Percentiles rank a stretch among this genome's conserved stretches.
Evolutionary conservation across 495 filamentous ascomycete genomes (phyloP).

Genomic region (Astrothelium subdiscretum): DNA sequence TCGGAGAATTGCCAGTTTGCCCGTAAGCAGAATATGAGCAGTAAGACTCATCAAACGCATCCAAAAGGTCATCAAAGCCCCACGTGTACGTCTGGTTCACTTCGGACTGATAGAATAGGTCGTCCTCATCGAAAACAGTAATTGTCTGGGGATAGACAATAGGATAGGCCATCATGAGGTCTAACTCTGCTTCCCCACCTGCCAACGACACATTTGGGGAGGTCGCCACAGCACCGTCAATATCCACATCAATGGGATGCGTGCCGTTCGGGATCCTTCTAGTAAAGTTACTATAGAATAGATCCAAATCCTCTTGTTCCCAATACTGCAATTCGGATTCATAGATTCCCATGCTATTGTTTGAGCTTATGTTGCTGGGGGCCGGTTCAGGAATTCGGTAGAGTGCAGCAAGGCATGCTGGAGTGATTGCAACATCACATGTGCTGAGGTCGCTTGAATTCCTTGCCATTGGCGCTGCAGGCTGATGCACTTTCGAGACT

Average conservation of each 20-base stretch:
- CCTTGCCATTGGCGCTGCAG: neutral
- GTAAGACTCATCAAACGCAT: constrained; percentile 12
- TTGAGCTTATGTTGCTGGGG: neutral
- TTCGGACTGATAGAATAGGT: constrained; percentile 1
- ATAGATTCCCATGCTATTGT: constrained; percentile 8
- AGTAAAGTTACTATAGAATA: constrained; percentile 11
- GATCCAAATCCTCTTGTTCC: constrained; percentile 9
- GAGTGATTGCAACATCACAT: constrained; percentile 11
- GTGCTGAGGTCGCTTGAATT: constrained; percentile 6
- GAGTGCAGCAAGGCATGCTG: constrained; percentile 9
- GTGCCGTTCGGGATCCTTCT: constrained; percentile 8
- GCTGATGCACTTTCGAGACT: neutral
- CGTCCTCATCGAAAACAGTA: constrained; percentile 5
- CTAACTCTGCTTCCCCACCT: constrained; percentile 5
- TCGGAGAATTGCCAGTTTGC: constrained; percentile 7
- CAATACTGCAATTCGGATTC: constrained; percentile 9
- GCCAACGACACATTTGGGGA: neutral
- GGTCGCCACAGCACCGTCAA: constrained; percentile 6
- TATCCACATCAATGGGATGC: constrained; percentile 1
- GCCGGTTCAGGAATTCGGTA: constrained; percentile 9
- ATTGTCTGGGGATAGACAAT: constrained; percentile 10
- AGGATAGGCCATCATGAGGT: constrained; percentile 8
- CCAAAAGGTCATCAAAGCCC: constrained; percentile 5
- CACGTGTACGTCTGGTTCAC: constrained; percentile 1
- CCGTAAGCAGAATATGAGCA: constrained; percentile 11